These are phyloP conservation scores for Xerocomellus intermedius DNA, from an alignment of 768 basidiomycete genomes.

Conservation along the genomic window DNA sequence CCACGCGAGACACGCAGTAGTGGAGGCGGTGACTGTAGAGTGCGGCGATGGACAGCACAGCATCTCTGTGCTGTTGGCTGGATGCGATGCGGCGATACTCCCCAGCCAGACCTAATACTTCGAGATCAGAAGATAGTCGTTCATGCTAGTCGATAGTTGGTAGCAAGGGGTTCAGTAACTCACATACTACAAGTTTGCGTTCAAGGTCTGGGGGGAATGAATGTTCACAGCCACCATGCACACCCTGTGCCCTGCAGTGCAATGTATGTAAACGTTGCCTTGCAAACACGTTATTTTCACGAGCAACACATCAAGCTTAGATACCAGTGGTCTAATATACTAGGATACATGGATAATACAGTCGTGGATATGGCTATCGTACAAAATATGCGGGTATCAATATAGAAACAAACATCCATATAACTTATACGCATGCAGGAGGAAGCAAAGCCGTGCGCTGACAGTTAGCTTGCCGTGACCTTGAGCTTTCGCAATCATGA, in stretches of 20 bases:
- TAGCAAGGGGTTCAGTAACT: neutral
- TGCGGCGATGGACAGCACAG: neutral
- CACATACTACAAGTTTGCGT: neutral
- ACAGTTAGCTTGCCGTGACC: neutral
- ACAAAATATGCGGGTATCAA: slow-evolving; percentile 20
- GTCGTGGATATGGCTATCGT: slow-evolving; percentile 11
- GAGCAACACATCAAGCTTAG: neutral
- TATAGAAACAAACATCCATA: neutral
- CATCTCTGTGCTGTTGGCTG: neutral
- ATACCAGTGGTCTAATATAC: neutral
- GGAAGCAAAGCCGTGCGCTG: too few species aligned
- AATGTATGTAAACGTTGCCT: too few species aligned
- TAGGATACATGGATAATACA: slow-evolving; percentile 12
- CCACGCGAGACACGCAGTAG: slow-evolving; percentile 13
- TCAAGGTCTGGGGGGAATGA: too few species aligned
- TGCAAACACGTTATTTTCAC: neutral
- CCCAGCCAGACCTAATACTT: too few species aligned
- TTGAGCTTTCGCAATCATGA: slow-evolving; percentile 12
- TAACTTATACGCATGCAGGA: slow-evolving; percentile 4
- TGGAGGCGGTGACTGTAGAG: neutral
- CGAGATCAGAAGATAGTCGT: too few species aligned
- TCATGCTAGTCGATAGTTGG: neutral
- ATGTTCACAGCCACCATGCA: neutral
- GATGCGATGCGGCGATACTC: slow-evolving; percentile 3
- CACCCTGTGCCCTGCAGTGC: too few species aligned